Conservation (phyloP, 2,329 filamentous ascomycete genomes). For the Fusarium fracticaudum region DNA sequence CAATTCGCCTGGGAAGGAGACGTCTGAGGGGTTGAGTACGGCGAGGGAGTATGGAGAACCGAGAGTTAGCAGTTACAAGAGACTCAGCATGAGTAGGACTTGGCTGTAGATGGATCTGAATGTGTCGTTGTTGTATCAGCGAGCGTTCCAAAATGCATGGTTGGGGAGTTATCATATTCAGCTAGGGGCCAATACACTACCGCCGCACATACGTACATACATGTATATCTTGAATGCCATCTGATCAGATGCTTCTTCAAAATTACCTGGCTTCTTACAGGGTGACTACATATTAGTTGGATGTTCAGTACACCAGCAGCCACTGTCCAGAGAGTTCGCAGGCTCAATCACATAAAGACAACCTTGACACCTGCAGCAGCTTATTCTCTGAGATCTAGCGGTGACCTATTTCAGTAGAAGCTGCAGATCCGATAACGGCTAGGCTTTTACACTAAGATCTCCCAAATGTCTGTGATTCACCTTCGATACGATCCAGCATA, state of each 20-base stretch:
- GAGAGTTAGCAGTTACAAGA: constrained; percentile 40
- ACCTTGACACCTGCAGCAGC: accelerated
- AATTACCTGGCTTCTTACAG: accelerated
- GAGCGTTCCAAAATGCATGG: not conserved
- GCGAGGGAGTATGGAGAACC: constrained; percentile 26
- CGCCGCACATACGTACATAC: not conserved
- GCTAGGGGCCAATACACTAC: too few relatives aligned
- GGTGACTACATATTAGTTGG: accelerated
- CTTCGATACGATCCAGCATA: accelerated
- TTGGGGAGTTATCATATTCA: not conserved
- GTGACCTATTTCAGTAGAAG: accelerated
- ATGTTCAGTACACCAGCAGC: not conserved
- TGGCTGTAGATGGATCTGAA: constrained; percentile 37
- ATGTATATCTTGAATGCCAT: not conserved
- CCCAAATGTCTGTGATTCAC: not conserved
- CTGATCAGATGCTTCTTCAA: not conserved
- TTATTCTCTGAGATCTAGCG: not conserved
- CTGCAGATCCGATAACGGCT: too few relatives aligned
- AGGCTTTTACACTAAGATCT: too few relatives aligned
- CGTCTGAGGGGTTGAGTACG: constrained; percentile 49
- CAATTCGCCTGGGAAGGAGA: constrained; percentile 45
- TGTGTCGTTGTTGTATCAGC: not conserved
- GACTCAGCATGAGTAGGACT: constrained; percentile 40
- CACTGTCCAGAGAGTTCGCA: not conserved
- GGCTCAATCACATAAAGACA: accelerated